A percentile compares a stretch with the other conserved stretches of the same genome.
phyloP scores from a whole-genome alignment of 805 yeast species.

The Kodamaea jinghongensis region DNA sequence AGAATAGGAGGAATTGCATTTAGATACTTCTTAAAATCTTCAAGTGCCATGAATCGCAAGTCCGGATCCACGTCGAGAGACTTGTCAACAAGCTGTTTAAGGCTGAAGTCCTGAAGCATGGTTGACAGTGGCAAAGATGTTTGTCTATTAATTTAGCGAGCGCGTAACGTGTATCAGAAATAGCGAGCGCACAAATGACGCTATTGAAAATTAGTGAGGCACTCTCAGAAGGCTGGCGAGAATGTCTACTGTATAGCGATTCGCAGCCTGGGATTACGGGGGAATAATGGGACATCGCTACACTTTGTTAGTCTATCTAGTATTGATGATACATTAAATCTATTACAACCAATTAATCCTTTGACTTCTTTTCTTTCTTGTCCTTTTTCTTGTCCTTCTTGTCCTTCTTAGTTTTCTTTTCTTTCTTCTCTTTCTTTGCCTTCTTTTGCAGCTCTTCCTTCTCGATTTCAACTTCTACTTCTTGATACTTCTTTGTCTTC shows the following conservation, averaged over 20 bases:
- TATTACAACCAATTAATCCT: not conserved
- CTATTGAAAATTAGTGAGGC: no score
- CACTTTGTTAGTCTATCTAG: no score
- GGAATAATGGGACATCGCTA: no score
- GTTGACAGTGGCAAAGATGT: not conserved
- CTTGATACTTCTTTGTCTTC: not conserved
- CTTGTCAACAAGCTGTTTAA: constrained; percentile 35
- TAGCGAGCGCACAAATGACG: not conserved
- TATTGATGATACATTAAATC: no score
- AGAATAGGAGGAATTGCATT: constrained; percentile 16
- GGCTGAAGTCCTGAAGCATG: constrained; percentile 25
- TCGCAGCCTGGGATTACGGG: no score
- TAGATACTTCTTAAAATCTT: constrained; percentile 57
- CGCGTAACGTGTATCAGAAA: not conserved
- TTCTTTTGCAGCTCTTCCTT: constrained; percentile 8
- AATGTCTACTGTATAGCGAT: no score
- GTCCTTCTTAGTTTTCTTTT: constrained; percentile 12
- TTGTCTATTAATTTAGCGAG: not conserved
- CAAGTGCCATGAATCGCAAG: constrained; percentile 79
- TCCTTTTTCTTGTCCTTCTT: constrained; percentile 5
- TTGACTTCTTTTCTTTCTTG: constrained; percentile 10
- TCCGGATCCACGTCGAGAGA: constrained; percentile 75
- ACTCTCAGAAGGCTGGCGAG: not conserved
- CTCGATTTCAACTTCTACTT: not conserved
- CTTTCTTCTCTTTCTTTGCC: constrained; percentile 15